These are phyloP conservation scores for Psidium friedrichsthalianum DNA, from an alignment of 345 rosid genomes.

Conservation along the genomic window DNA sequence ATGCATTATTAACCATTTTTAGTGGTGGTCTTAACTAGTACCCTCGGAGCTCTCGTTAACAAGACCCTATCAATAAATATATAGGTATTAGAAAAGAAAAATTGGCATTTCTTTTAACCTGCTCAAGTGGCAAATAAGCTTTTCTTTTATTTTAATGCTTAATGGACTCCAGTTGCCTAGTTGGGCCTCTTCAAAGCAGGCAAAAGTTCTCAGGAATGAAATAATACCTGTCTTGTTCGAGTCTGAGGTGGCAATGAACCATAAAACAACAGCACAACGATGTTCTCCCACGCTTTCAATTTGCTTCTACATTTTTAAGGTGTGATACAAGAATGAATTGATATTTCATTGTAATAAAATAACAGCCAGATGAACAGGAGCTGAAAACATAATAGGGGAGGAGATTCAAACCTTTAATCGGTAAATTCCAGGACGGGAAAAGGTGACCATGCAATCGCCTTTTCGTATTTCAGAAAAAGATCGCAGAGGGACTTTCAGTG, in stretches of 20 bases:
- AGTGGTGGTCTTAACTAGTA: background rate
- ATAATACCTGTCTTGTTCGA: slow-evolving; percentile 79
- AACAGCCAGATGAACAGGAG: background rate
- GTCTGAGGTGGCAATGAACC: slow-evolving; percentile 93
- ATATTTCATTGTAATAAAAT: background rate
- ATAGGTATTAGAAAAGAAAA: background rate
- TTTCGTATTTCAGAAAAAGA: slow-evolving; percentile 50
- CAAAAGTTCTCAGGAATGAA: background rate
- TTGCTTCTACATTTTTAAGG: slow-evolving; percentile 25
- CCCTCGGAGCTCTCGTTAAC: background rate
- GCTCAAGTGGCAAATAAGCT: background rate
- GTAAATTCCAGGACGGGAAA: slow-evolving; percentile 69
- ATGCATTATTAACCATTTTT: background rate
- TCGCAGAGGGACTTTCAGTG: slow-evolving; percentile 47
- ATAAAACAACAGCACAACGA: slow-evolving; percentile 92
- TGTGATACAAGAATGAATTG: background rate
- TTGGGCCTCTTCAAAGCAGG: slow-evolving; percentile 3
- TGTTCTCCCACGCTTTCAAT: slow-evolving; percentile 58
- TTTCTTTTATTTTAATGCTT: background rate
- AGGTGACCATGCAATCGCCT: slow-evolving; percentile 81
- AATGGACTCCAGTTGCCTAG: background rate
- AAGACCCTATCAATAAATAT: background rate
- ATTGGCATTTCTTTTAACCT: background rate
- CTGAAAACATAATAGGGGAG: background rate
- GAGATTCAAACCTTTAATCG: slow-evolving; percentile 43